Percentiles rank a stretch among this genome's conserved stretches.
phyloP scores from a whole-genome alignment of 441 rosid species.

The Corymbia calophylla region DNA sequence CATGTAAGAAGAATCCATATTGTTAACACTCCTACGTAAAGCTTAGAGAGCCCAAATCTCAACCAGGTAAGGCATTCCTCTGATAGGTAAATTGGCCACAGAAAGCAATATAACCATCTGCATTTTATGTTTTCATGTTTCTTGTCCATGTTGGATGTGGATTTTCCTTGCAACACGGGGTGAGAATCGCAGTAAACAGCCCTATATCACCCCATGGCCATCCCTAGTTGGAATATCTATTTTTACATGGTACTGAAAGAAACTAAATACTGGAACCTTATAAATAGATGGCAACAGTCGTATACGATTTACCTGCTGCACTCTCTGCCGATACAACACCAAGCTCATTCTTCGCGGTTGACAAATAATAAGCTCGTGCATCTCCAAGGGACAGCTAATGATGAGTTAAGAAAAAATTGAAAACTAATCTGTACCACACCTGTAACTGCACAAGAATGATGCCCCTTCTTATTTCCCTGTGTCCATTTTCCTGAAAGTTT shows the following conservation, averaged over 20 bases:
- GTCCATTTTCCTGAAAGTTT: not conserved
- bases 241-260: not conserved
- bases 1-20: not conserved
- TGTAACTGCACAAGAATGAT: not conserved
- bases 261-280: not conserved
- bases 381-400: slow-evolving; percentile 85
- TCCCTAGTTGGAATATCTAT: not conserved
- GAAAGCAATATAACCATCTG: not conserved
- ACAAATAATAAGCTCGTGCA: slow-evolving; percentile 84
- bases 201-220: not conserved
- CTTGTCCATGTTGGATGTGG: not conserved
- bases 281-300: not conserved
- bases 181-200: not conserved
- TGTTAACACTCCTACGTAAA: not conserved
- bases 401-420: slow-evolving; percentile 21
- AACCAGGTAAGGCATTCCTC: not conserved
- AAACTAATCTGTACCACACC: not conserved
- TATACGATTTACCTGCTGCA: slow-evolving; percentile 44
- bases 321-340: slow-evolving; percentile 93
- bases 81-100: not conserved
- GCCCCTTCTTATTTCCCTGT: not conserved
- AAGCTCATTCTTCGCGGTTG: slow-evolving; percentile 88
- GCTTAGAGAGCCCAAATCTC: not conserved
- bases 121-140: not conserved
- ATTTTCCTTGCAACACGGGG: not conserved